Evolutionary conservation across 2,329 filamentous ascomycete genomes (phyloP).

Genomic region (Gaeumannomyces tritici): DNA sequence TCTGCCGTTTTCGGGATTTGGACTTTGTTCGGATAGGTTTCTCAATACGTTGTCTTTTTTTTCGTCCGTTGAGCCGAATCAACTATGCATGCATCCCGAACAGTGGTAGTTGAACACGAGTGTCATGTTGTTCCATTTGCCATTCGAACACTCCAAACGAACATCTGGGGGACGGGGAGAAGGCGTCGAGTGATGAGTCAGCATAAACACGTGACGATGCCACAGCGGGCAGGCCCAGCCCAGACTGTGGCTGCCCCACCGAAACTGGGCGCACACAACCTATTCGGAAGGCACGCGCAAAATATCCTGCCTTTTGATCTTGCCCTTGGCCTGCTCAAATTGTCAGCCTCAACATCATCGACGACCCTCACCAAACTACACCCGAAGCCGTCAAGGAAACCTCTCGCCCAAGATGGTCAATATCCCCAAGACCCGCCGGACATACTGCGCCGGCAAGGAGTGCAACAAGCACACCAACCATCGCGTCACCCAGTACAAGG

Average conservation of each 20-base stretch:
- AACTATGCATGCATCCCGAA: too few species aligned
- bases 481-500: constrained; percentile 77
- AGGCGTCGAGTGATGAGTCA: too few species aligned
- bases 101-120: too few species aligned
- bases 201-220: neutral
- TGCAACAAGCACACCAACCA: constrained; percentile 71
- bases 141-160: too few species aligned
- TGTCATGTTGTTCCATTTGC: too few species aligned
- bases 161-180: too few species aligned
- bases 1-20: neutral
- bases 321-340: neutral
- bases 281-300: neutral
- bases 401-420: constrained; percentile 50
- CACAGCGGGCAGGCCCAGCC: too few species aligned
- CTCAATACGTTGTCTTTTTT: too few species aligned
- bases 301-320: neutral
- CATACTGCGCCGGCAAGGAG: constrained; percentile 59
- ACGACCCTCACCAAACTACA: constrained; percentile 2
- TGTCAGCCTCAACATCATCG: constrained; percentile 1
- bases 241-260: neutral
- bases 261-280: neutral
- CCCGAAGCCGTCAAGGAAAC: constrained; percentile 8
- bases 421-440: constrained; percentile 78
- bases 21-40: neutral
- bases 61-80: too few species aligned